Evolutionary conservation across 345 rosid genomes (phyloP), one percentile per base, ranked within the genome.

Genomic region (Lepidium aucheri): DNA sequence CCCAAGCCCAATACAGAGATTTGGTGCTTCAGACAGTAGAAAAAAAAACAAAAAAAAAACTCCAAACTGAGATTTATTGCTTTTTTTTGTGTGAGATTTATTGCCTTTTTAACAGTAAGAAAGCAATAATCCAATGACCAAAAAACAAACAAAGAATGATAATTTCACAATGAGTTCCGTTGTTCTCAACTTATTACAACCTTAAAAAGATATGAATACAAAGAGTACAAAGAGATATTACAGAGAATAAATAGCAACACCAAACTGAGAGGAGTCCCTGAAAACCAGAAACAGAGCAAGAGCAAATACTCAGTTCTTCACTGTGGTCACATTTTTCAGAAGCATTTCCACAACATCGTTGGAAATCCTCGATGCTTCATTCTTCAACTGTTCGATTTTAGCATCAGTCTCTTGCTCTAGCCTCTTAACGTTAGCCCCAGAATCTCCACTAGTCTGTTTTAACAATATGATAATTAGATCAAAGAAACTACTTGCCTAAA

Each of bases 401-500:
- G 52, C 62, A 4, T 81, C 88, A 10, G 98, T 92, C 83, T 92
- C 98, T 59, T 68, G 62, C 63, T 92, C 98, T 32, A 92, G 85
- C 70, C 98, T 77, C 85, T 92, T 89, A 78, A 92, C 96, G 60
- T 91, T 91, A 16, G 96, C 96, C 64, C 98, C 96, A 1, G 96
- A 91, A 68, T 89, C 92, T 63, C 96, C 96, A 14, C 93, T 87
- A 38, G 86, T 89, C 93, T 92, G 93, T 80, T 62, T 24, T 42
- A 22, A 45, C 42, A 26, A 0, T 33, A 53, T 16, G 8, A 14
- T 8, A 10, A 40, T 41, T 63, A 36, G 41, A 14, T 7, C 38
- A 52, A 6, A 18, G 4, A 30, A 13, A 44, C 9, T 42, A 22
- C 14, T 22, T 32, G 42, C 1, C 13, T 26, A 3, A 18, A 13